phyloP scores from a whole-genome alignment of 148 eudicot genomes.

The Fagopyrum homotropicum region DNA sequence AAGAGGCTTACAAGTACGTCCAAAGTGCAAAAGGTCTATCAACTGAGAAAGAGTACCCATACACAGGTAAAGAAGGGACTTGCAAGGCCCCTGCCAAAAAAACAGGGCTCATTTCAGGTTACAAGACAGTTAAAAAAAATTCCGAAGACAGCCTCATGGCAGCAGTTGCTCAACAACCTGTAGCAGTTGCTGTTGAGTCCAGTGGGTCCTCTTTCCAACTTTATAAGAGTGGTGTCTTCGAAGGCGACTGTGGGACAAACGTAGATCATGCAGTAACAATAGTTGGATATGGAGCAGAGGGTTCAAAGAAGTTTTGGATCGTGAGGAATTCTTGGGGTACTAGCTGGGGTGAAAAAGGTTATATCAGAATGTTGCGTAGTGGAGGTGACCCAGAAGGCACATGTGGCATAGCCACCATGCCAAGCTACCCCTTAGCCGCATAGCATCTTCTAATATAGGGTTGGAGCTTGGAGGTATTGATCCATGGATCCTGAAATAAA shows the following conservation, averaged over 20 bases:
- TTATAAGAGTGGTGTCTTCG: not conserved
- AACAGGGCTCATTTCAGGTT: constrained; percentile 31
- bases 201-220: not conserved
- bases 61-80: constrained; percentile 27
- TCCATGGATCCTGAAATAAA: constrained; percentile 10
- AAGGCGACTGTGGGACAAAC: not conserved
- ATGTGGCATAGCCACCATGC: constrained; percentile 10
- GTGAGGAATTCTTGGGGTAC: constrained; percentile 8
- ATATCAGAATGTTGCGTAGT: not conserved
- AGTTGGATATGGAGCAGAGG: constrained; percentile 13
- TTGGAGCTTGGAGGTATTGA: not conserved
- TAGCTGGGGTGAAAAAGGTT: constrained; percentile 8
- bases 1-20: constrained; percentile 43
- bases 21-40: constrained; percentile 34
- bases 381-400: not conserved
- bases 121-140: constrained; percentile 23
- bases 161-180: constrained; percentile 50
- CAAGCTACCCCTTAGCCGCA: not conserved
- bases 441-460: not conserved
- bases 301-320: not conserved
- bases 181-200: constrained; percentile 50
- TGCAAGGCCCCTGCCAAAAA: constrained; percentile 25
- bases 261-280: not conserved
- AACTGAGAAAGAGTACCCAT: constrained; percentile 51
- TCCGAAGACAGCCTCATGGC: constrained; percentile 32